A percentile compares a stretch with the other conserved stretches of the same genome.
These are phyloP conservation scores for Hyaloscypha variabilis DNA, from an alignment of 495 filamentous ascomycete species.

Conservation along the genomic window DNA sequence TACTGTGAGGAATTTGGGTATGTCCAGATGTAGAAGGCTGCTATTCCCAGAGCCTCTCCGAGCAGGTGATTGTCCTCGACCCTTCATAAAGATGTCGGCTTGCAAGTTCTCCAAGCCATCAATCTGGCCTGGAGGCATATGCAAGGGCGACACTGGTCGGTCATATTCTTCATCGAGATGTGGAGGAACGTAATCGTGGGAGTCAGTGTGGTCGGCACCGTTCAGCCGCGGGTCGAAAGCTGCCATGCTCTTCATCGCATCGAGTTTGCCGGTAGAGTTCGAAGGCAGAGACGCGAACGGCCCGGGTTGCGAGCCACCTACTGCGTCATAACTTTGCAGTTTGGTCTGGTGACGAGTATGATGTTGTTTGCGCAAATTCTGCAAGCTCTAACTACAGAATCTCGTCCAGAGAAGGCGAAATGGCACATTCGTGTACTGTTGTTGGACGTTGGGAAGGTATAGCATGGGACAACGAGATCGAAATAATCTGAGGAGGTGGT, in stretches of 20 bases:
- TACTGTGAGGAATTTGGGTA: conserved; percentile 29
- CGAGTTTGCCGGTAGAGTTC: neutral
- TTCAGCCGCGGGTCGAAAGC: conserved; percentile 4
- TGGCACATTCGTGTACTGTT: neutral
- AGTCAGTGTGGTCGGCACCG: neutral
- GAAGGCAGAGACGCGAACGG: neutral
- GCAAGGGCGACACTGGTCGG: conserved; percentile 20
- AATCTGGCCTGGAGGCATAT: conserved; percentile 27
- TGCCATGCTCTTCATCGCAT: conserved; percentile 16
- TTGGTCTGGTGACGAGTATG: neutral
- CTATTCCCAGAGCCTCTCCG: conserved; percentile 8
- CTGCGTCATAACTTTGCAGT: conserved; percentile 1
- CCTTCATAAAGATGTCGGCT: conserved; percentile 6
- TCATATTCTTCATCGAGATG: conserved; percentile 3
- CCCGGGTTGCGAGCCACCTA: neutral
- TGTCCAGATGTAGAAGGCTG: conserved; percentile 22
- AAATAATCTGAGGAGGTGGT: neutral
- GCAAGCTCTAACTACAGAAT: neutral
- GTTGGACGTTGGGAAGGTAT: neutral
- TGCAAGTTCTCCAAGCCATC: conserved; percentile 27
- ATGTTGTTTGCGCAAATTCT: neutral
- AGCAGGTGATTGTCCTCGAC: conserved; percentile 22
- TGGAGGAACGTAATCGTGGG: neutral
- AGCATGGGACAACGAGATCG: neutral
- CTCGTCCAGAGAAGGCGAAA: neutral